Evolutionary conservation across 139 green algal species (phyloP).

Genomic region (Chlamydomonas eustigma): DNA sequence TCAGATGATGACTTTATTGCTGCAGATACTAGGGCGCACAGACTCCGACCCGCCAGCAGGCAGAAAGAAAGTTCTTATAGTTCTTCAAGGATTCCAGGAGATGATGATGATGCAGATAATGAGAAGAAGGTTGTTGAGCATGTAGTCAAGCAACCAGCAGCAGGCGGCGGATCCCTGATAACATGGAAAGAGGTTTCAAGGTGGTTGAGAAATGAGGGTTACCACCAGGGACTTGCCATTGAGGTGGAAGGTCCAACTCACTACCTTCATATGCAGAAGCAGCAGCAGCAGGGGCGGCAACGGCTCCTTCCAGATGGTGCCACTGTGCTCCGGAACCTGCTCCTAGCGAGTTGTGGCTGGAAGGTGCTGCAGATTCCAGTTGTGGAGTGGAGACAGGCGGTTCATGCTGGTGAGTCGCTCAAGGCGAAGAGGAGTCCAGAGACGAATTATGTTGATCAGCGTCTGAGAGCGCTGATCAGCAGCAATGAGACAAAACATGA

Average conservation of each 20-base stretch:
- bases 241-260: conserved; percentile 2
- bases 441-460: background rate
- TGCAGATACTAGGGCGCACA: too few relatives aligned
- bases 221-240: background rate
- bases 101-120: background rate
- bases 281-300: too few relatives aligned
- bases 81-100: too few relatives aligned
- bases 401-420: too few relatives aligned
- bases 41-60: background rate
- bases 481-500: background rate
- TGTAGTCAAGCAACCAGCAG: background rate
- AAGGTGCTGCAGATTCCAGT: background rate
- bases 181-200: background rate
- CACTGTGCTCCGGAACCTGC: background rate
- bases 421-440: background rate
- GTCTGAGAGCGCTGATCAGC: background rate
- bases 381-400: background rate
- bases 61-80: background rate
- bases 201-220: background rate
- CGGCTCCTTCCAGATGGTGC: background rate
- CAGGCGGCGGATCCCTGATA: background rate
- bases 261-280: background rate
- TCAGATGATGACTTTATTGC: too few relatives aligned
- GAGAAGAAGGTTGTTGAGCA: background rate
- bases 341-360: background rate